Evolutionary conservation across 805 yeast species (phyloP).

Genomic region (Ogataea ramenticola): DNA sequence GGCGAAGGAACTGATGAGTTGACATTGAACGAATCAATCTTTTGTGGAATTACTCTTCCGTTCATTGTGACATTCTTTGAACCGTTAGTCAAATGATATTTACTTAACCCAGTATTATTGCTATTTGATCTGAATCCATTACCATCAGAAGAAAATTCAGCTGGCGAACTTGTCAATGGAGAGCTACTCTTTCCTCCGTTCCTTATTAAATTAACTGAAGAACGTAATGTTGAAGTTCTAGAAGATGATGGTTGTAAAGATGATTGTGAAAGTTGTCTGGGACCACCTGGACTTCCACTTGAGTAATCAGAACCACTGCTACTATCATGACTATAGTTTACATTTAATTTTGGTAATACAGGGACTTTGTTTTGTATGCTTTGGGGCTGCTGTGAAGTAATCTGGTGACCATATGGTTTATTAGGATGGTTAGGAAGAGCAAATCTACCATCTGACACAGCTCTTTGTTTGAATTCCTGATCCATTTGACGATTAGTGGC

Average conservation of each 20-base stretch:
- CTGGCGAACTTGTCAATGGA: conserved; percentile 6
- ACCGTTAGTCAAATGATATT: conserved; percentile 25
- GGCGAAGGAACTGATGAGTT: not conserved
- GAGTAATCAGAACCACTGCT: conserved; percentile 2
- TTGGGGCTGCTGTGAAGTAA: conserved; percentile 4
- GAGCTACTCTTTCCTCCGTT: conserved; percentile 20
- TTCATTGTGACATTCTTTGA: conserved; percentile 32
- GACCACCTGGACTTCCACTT: not conserved
- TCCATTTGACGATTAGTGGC: not conserved
- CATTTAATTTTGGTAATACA: conserved; percentile 5
- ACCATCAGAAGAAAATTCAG: not conserved
- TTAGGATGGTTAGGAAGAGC: not conserved
- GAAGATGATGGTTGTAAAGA: not conserved
- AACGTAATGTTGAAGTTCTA: conserved; percentile 31
- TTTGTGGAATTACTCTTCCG: conserved; percentile 41
- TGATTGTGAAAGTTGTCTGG: too few species aligned
- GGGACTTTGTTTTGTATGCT: not conserved
- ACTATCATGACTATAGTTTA: not conserved
- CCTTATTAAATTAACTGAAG: conserved; percentile 29
- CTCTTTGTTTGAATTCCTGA: conserved; percentile 1
- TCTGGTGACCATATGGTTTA: not conserved
- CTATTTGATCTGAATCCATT: not conserved
- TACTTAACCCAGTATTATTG: conserved; percentile 18
- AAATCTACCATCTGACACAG: conserved; percentile 2
- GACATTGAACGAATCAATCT: conserved; percentile 22